These are phyloP conservation scores for Pichia californica DNA, from an alignment of 805 yeast genomes.

Conservation along the genomic window DNA sequence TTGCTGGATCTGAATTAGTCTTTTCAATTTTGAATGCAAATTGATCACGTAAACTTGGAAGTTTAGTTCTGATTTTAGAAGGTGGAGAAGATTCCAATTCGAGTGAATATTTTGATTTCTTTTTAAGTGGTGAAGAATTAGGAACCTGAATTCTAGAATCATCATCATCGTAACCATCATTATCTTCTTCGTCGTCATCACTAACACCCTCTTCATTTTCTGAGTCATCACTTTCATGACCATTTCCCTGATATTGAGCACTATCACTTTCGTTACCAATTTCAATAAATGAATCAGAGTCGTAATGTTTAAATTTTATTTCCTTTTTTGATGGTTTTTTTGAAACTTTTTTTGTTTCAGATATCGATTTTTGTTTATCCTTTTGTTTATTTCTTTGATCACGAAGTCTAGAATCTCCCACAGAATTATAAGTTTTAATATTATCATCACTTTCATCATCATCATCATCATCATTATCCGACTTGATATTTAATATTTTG, in stretches of 20 bases:
- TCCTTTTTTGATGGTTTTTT: not conserved
- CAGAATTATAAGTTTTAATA: too few species aligned
- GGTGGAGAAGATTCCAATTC: slow-evolving; percentile 21
- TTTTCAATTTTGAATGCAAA: slow-evolving; percentile 30
- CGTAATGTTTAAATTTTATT: too few species aligned
- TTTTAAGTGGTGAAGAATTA: slow-evolving; percentile 38
- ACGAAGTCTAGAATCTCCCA: too few species aligned
- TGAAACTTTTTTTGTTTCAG: too few species aligned
- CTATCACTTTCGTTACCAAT: not conserved
- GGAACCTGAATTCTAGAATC: slow-evolving; percentile 40
- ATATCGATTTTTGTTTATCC: not conserved
- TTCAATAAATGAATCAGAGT: not conserved
- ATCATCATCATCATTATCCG: too few species aligned
- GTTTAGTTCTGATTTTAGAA: slow-evolving; percentile 18
- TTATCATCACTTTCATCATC: too few species aligned
- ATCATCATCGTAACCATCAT: slow-evolving; percentile 4
- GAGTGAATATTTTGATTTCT: slow-evolving; percentile 8
- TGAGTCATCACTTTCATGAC: too few species aligned
- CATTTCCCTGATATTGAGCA: too few species aligned
- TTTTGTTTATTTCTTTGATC: too few species aligned
- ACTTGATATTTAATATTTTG: too few species aligned
- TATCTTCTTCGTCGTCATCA: not conserved
- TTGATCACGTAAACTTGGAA: slow-evolving; percentile 34
- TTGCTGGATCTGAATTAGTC: not conserved
- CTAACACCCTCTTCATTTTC: too few species aligned